phyloP scores from a whole-genome alignment of 192 early-diverging fungal genomes.

The Mortierella alpina region DNA sequence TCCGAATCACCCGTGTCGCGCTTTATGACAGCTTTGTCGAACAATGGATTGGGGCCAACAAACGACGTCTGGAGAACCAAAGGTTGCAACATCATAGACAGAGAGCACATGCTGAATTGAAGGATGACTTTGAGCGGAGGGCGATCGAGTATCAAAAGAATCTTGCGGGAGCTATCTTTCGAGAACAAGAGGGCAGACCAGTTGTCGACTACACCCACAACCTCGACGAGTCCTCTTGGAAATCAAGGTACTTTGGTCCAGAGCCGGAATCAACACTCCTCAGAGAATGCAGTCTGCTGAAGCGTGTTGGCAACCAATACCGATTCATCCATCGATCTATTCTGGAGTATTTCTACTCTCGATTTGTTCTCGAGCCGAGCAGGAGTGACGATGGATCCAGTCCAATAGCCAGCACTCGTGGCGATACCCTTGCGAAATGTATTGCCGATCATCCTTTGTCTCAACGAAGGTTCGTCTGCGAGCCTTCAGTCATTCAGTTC shows the following conservation, averaged over 20 bases:
- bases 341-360: constrained; percentile 6
- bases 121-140: not conserved
- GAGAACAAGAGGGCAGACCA: not conserved
- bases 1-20: not conserved
- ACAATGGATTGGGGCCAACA: not conserved
- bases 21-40: constrained; percentile 1
- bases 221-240: not conserved
- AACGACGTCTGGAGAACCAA: not conserved
- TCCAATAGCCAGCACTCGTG: too few species aligned
- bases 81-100: not conserved
- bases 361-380: not conserved
- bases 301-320: not conserved
- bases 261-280: not conserved
- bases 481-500: not conserved
- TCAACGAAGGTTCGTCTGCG: not conserved
- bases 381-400: not conserved
- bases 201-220: not conserved
- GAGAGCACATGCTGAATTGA: not conserved
- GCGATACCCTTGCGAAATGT: not conserved
- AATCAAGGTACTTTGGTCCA: not conserved
- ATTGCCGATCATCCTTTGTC: not conserved
- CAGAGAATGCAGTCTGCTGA: not conserved
- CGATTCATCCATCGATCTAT: constrained; percentile 7
- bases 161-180: not conserved
- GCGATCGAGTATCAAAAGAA: not conserved